These are phyloP conservation scores for Hypoxylon crocopeplum DNA, from an alignment of 495 filamentous ascomycete genomes.

Conservation along the genomic window DNA sequence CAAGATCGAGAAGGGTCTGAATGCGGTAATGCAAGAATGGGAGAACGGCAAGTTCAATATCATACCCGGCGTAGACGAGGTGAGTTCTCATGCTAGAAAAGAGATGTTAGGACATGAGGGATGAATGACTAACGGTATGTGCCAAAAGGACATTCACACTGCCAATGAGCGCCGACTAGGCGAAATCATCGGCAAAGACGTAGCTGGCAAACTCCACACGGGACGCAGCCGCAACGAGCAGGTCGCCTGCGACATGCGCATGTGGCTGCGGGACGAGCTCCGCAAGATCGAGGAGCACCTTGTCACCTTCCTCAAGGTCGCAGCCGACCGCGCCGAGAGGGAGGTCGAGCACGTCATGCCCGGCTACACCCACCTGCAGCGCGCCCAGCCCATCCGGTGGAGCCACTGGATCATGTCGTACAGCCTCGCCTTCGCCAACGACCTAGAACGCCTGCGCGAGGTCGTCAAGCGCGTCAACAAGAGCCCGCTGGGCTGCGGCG, in stretches of 20 bases:
- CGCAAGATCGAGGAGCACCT: conserved; percentile 73
- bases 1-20: conserved; percentile 76
- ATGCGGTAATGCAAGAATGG: conserved; percentile 80
- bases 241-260: conserved; percentile 89
- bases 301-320: conserved; percentile 72
- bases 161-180: conserved; percentile 91
- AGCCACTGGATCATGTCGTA: conserved; percentile 86
- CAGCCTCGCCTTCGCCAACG: conserved; percentile 74
- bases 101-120: no score
- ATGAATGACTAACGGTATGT: no score
- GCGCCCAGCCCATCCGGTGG: conserved; percentile 90
- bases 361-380: conserved; percentile 90
- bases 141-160: conserved; percentile 85
- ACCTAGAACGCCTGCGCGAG: conserved; percentile 81
- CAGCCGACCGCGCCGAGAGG: conserved; percentile 74
- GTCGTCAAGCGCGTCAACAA: conserved; percentile 77
- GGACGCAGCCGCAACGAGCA: conserved; percentile 94
- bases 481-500: conserved; percentile 83
- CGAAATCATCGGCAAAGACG: conserved; percentile 86
- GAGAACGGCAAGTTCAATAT: conserved; percentile 63
- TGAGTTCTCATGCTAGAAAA: background rate
- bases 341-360: conserved; percentile 70
- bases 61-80: conserved; percentile 66
- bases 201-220: conserved; percentile 92
- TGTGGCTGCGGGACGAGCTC: conserved; percentile 87